Conservation (phyloP, 1,284 basidiomycete genomes). For the Albatrellus sp. region DNA sequence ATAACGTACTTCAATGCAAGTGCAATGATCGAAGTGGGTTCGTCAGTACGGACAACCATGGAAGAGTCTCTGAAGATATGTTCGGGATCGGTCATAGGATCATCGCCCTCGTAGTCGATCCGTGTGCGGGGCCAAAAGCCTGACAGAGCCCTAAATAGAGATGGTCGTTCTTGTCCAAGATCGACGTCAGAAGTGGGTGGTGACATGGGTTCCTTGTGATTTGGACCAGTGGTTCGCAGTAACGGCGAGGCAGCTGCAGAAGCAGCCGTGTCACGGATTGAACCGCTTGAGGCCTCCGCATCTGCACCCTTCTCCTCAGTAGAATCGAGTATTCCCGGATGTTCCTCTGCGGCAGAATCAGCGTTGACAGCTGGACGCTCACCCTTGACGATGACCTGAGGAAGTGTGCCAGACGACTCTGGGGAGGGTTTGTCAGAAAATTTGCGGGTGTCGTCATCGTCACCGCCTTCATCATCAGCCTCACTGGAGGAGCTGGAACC, state of each 20-base stretch:
- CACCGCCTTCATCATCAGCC: slow-evolving; percentile 79
- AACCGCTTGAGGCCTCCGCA: neutral
- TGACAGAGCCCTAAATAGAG: slow-evolving; percentile 79
- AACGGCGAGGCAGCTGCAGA: slow-evolving; percentile 46
- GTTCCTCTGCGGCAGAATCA: neutral
- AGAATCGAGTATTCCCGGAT: too few relatives aligned
- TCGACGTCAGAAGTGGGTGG: slow-evolving; percentile 49
- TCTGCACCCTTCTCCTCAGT: neutral
- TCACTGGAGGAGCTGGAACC: slow-evolving; percentile 71
- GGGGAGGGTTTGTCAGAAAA: slow-evolving; percentile 15
- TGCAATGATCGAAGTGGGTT: slow-evolving; percentile 97
- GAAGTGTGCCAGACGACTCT: slow-evolving; percentile 23
- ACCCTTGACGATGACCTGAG: slow-evolving; percentile 15
- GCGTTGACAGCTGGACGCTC: neutral
- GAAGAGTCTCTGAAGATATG: slow-evolving; percentile 93
- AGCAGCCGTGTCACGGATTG: slow-evolving; percentile 3
- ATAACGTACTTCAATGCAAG: slow-evolving; percentile 75
- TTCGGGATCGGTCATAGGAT: slow-evolving; percentile 65
- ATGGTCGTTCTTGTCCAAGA: slow-evolving; percentile 51
- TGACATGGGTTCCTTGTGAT: slow-evolving; percentile 29
- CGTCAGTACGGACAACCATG: slow-evolving; percentile 93
- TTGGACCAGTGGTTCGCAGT: slow-evolving; percentile 27
- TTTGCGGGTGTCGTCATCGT: slow-evolving; percentile 39
- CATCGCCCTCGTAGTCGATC: slow-evolving; percentile 43
- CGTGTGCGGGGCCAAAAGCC: slow-evolving; percentile 65